Conservation (phyloP, 495 filamentous ascomycete genomes). For the Podospora appendiculata region DNA sequence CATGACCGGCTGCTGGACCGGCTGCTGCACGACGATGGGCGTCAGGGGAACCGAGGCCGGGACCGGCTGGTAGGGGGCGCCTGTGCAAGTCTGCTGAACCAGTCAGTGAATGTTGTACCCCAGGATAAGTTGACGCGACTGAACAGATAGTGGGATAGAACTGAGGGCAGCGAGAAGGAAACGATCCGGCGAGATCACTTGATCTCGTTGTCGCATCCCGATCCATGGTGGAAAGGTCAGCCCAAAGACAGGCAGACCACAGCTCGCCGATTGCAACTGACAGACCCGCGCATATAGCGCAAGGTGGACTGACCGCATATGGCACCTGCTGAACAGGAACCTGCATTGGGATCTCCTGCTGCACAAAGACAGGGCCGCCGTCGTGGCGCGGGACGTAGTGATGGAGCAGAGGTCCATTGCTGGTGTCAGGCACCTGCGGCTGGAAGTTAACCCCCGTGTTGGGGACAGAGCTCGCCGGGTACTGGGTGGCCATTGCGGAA, state of each 20-base stretch:
- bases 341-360: no score
- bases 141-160: background rate
- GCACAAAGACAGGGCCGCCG: background rate
- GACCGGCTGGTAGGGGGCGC: no score
- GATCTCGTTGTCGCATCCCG: no score
- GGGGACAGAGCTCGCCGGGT: background rate
- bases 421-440: slow-evolving; percentile 39
- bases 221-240: background rate
- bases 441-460: slow-evolving; percentile 31
- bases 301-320: background rate
- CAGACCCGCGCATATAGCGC: no score
- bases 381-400: slow-evolving; percentile 40
- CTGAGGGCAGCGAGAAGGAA: no score
- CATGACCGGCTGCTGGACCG: slow-evolving; percentile 8
- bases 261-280: no score
- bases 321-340: background rate
- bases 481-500: background rate
- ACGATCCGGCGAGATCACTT: no score
- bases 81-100: background rate
- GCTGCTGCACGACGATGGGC: slow-evolving; percentile 14
- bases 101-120: no score
- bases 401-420: slow-evolving; percentile 33
- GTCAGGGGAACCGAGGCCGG: background rate
- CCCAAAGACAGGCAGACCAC: background rate
- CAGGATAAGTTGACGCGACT: background rate